Percentiles rank a stretch among this genome's conserved stretches.
phyloP scores from a whole-genome alignment of 1,284 basidiomycete species.

The Malassezia cuniculi region DNA sequence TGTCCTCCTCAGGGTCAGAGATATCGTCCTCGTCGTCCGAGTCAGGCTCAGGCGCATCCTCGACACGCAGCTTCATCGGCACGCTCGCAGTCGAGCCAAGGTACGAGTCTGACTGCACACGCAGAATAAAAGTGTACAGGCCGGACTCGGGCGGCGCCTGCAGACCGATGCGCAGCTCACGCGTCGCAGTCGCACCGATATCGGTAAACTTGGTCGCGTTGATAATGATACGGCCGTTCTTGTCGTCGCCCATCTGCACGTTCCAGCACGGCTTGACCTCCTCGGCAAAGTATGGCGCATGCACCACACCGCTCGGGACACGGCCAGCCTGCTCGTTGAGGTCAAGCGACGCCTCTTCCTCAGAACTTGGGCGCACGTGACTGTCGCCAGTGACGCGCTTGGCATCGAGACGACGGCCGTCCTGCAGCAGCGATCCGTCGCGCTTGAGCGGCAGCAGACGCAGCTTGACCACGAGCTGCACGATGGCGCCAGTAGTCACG shows the following conservation, averaged over 20 bases:
- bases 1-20: constrained; percentile 40
- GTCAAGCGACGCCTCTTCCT: constrained; percentile 12
- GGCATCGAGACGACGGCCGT: constrained; percentile 26
- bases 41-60: constrained; percentile 50
- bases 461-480: constrained; percentile 72
- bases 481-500: constrained; percentile 77
- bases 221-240: constrained; percentile 75
- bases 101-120: constrained; percentile 73
- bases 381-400: constrained; percentile 25
- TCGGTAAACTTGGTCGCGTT: constrained; percentile 66
- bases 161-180: constrained; percentile 81
- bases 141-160: constrained; percentile 78
- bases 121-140: constrained; percentile 75
- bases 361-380: constrained; percentile 27
- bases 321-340: constrained; percentile 45
- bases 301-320: constrained; percentile 55
- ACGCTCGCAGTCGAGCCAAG: constrained; percentile 58
- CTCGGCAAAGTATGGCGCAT: constrained; percentile 79
- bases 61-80: constrained; percentile 49
- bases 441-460: constrained; percentile 53
- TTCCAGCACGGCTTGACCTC: constrained; percentile 47
- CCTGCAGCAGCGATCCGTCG: constrained; percentile 26
- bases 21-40: constrained; percentile 39
- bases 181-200: constrained; percentile 55
- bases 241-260: constrained; percentile 69